Base-by-base conservation (phyloP, 2,329 filamentous ascomycete genomes). In the Phyllachora maydis region DNA sequence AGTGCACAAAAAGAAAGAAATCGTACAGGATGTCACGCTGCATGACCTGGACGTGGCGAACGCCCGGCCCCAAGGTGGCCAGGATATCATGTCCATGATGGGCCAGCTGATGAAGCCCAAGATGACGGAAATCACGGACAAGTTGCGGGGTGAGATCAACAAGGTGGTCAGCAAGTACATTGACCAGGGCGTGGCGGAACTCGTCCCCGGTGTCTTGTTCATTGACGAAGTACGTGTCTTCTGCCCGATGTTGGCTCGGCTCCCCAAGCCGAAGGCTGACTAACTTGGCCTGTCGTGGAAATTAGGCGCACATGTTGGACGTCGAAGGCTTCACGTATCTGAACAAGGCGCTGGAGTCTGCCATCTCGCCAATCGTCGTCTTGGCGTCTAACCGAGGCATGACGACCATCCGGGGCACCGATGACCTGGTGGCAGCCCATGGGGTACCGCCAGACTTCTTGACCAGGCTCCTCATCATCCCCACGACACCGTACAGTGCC, bases 71-170 rank as follows among this genome's bases (percentile, higher is more conserved):
- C 82, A 95, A 55, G 88, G 88, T 25, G 88, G 88, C 21, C 88
- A 98, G 58, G 88, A 98, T 48, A 91, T 98, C 35, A 95, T 98
- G 83, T 93, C 83, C 56, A 95, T 98, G 88, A 95, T 98, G 85
- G 88, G 88, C 39, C 88, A 98, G 52, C 56, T 98, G 42, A 93
- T 95, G 82, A 95, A 95, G 64, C 88, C 88, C 31, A 90, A 90
- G 59, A 93, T 93, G 71, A 98, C 88, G 5, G 88, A 98, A 49
- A 95, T 98, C 42, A 98, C 88, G 15, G 88, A 98, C 52, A 98
- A 98, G 58, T 57, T 98, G 41, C 69, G 88, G 30, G 59, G 67
- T 26, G 88, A 98, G 55, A 95, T 98, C 56, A 93, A 98, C 66
- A 95, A 95, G 56, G 85, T 98, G 15, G 88, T 98, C 35, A 92